Evolutionary conservation across 495 filamentous ascomycete species (phyloP).

Genomic region (Aspergillus carlsbadensis): DNA sequence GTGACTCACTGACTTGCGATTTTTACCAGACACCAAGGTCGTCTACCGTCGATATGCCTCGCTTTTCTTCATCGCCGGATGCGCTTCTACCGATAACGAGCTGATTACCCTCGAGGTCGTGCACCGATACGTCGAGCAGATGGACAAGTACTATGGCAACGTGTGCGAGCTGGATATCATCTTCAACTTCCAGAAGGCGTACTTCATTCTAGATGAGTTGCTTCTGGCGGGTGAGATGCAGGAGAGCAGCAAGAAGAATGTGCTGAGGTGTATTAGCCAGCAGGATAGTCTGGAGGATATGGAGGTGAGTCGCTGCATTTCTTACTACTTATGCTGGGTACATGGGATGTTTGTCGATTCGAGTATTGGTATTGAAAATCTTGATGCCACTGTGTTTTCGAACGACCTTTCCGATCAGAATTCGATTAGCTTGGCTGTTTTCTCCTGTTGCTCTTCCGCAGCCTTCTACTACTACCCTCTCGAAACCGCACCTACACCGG

Average conservation of each 20-base stretch:
- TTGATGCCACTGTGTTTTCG: neutral
- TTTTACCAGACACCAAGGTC: constrained; percentile 81
- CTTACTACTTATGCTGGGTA: neutral
- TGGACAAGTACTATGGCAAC: constrained; percentile 99
- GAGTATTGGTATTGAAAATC: neutral
- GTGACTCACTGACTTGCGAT: constrained; percentile 5
- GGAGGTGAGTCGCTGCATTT: constrained; percentile 69
- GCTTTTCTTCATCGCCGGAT: constrained; percentile 98
- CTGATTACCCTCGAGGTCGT: constrained; percentile 97
- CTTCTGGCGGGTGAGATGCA: constrained; percentile 96
- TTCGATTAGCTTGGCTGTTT: neutral
- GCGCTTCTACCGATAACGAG: constrained; percentile 92
- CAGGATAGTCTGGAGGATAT: constrained; percentile 95
- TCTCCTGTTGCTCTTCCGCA: neutral
- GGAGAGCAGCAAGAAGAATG: constrained; percentile 99
- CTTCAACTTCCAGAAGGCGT: constrained; percentile 99
- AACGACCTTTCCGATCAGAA: neutral
- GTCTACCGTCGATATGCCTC: constrained; percentile 98
- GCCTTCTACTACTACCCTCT: neutral
- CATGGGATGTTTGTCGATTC: neutral
- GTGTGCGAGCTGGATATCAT: constrained; percentile 99
- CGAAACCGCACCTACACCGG: neutral
- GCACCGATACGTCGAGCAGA: constrained; percentile 98
- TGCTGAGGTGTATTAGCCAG: constrained; percentile 89
- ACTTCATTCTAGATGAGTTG: constrained; percentile 97